Evolutionary conservation across 2,329 filamentous ascomycete genomes (phyloP).

Genomic region (Trichoderma sp.): DNA sequence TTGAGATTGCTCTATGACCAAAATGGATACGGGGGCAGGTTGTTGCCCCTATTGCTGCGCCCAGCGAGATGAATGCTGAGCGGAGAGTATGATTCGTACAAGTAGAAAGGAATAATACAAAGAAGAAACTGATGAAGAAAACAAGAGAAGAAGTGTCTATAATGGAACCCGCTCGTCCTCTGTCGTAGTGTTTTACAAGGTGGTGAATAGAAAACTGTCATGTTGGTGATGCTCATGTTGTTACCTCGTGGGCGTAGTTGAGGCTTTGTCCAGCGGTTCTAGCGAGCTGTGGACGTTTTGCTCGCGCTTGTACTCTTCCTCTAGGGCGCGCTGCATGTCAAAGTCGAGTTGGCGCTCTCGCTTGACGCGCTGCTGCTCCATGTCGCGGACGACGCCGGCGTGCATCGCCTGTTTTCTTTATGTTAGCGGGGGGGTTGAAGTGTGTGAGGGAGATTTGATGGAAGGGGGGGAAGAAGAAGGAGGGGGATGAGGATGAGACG

Average conservation of each 20-base stretch:
- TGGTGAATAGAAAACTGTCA: not conserved
- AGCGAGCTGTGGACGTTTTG: slow-evolving; percentile 68
- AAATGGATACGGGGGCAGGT: slow-evolving; percentile 15
- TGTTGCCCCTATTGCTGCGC: slow-evolving; percentile 15
- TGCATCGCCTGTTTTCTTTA: slow-evolving; percentile 75
- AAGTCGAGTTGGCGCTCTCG: slow-evolving; percentile 91
- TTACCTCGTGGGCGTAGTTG: slow-evolving; percentile 34
- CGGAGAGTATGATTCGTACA: slow-evolving; percentile 30
- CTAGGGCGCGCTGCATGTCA: slow-evolving; percentile 82
- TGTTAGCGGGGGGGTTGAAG: not conserved
- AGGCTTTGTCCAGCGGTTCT: slow-evolving; percentile 31
- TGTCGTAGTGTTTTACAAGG: not conserved
- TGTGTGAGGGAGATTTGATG: not conserved
- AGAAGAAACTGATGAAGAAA: not conserved
- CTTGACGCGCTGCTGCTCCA: slow-evolving; percentile 91
- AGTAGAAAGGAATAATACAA: slow-evolving; percentile 32
- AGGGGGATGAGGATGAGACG: slow-evolving; percentile 37
- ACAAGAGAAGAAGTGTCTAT: slow-evolving; percentile 2
- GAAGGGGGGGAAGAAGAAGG: not conserved
- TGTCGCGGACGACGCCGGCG: slow-evolving; percentile 86
- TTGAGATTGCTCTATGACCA: slow-evolving; percentile 23
- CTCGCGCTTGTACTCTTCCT: slow-evolving; percentile 86
- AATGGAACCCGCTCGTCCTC: not conserved
- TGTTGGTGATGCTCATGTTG: slow-evolving; percentile 29
- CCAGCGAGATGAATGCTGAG: slow-evolving; percentile 24